Percentiles rank a stretch among this genome's conserved stretches.
Conservation (phyloP, 1,284 basidiomycete species). For the Hemileia vastatrix region DNA sequence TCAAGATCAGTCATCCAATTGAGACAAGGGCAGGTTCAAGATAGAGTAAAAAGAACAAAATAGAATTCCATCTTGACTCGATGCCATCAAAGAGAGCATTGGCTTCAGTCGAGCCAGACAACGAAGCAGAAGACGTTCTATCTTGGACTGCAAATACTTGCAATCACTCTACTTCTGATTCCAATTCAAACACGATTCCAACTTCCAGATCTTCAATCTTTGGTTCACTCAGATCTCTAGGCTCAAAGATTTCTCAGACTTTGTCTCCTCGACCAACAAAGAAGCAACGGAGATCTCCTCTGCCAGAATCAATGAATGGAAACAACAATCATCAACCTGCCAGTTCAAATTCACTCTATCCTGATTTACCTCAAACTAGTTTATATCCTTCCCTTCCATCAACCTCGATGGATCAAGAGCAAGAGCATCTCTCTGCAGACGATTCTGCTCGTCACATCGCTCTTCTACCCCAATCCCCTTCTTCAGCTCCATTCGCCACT, state of each 20-base stretch:
- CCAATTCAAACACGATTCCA: not conserved
- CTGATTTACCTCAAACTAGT: not conserved
- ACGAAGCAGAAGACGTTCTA: not conserved
- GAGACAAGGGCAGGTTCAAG: too few species aligned
- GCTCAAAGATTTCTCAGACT: not conserved
- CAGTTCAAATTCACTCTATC: not conserved
- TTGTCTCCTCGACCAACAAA: too few species aligned
- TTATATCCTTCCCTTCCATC: not conserved
- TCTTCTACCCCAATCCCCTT: not conserved
- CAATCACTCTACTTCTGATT: not conserved
- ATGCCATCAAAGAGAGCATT: not conserved
- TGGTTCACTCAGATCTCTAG: not conserved
- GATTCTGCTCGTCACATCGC: not conserved
- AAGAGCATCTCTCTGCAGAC: not conserved
- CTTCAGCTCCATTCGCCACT: not conserved
- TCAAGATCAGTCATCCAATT: too few species aligned
- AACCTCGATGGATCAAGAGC: not conserved
- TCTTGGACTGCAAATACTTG: too few species aligned
- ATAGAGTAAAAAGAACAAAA: too few species aligned
- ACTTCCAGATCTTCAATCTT: not conserved
- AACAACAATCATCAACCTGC: not conserved
- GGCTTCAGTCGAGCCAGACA: not conserved
- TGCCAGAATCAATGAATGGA: too few species aligned
- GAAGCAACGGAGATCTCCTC: too few species aligned
- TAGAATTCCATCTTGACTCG: not conserved